Conservation (phyloP, 495 filamentous ascomycete genomes). For the Jackrogersella multiformis region DNA sequence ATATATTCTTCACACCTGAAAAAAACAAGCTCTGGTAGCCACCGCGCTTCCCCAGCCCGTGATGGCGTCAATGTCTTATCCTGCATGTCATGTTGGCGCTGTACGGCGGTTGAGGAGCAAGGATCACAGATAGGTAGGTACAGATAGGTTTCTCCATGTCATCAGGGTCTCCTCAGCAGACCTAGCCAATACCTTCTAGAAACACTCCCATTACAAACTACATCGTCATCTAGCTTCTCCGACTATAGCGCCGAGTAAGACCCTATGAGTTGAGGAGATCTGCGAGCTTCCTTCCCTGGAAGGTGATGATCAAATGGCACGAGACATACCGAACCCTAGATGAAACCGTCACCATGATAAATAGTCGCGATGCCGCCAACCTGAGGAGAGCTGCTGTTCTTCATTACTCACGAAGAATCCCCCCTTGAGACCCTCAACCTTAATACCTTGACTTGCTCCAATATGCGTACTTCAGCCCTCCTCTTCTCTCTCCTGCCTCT, state of each 20-base stretch:
- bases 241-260: constrained; percentile 43
- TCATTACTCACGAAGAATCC: constrained; percentile 23
- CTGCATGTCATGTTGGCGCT: constrained; percentile 23
- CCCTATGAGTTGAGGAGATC: constrained; percentile 38
- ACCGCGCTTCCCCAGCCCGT: constrained; percentile 42
- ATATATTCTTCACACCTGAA: constrained; percentile 23
- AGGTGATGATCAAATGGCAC: constrained; percentile 30
- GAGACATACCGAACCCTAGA: constrained; percentile 24
- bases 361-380: constrained; percentile 41
- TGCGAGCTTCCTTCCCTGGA: constrained; percentile 40
- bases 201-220: constrained; percentile 38
- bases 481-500: constrained; percentile 45
- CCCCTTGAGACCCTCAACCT: constrained; percentile 12
- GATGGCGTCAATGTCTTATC: constrained; percentile 13
- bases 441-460: constrained; percentile 31
- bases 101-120: constrained; percentile 17
- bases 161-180: constrained; percentile 26
- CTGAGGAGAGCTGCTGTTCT: constrained; percentile 20
- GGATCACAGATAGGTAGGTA: constrained; percentile 38
- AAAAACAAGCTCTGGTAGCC: constrained; percentile 35
- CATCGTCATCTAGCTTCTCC: constrained; percentile 41
- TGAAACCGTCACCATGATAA: constrained; percentile 38
- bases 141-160: constrained; percentile 17
- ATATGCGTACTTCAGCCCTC: constrained; percentile 42
- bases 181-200: constrained; percentile 27